A percentile compares a stretch with the other conserved stretches of the same genome.
Evolutionary conservation across 495 filamentous ascomycete genomes (phyloP).

Genomic region (Penicillium pulvis): DNA sequence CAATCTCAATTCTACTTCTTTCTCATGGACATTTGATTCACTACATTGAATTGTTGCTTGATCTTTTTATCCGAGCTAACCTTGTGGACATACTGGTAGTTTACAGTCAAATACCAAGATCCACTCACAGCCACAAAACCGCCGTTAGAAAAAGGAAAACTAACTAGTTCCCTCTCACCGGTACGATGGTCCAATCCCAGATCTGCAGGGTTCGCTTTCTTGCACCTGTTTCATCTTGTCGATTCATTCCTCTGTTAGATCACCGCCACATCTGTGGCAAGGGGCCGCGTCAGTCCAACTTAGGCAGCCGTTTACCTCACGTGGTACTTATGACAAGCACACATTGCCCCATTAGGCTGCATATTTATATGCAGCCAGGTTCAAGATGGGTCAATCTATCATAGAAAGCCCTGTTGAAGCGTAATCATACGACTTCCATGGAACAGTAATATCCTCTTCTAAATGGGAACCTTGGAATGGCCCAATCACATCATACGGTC

Average conservation of each 20-base stretch:
- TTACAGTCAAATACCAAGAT: background rate
- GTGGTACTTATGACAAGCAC: background rate
- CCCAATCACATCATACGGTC: background rate
- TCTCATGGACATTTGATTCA: background rate
- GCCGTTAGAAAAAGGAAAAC: background rate
- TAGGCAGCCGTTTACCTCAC: slow-evolving; percentile 14
- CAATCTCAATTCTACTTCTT: background rate
- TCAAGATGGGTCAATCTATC: background rate
- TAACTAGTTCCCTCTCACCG: background rate
- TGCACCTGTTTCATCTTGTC: slow-evolving; percentile 4
- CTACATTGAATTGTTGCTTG: background rate
- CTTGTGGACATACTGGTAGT: background rate
- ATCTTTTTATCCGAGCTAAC: background rate
- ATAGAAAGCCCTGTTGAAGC: too few relatives aligned
- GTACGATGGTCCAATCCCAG: slow-evolving; percentile 3
- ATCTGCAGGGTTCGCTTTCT: slow-evolving; percentile 17
- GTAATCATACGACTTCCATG: too few relatives aligned
- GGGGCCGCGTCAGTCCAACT: slow-evolving; percentile 19
- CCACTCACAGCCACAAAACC: background rate
- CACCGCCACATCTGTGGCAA: slow-evolving; percentile 23
- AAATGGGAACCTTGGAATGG: background rate
- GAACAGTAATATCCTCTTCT: too few relatives aligned
- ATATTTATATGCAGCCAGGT: background rate
- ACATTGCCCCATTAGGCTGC: background rate
- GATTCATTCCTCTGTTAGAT: background rate